Evolutionary conservation across 495 filamentous ascomycete species (phyloP), one percentile per base, ranked within the genome.

Genomic region (Podospora bellae-mahoneyi): DNA sequence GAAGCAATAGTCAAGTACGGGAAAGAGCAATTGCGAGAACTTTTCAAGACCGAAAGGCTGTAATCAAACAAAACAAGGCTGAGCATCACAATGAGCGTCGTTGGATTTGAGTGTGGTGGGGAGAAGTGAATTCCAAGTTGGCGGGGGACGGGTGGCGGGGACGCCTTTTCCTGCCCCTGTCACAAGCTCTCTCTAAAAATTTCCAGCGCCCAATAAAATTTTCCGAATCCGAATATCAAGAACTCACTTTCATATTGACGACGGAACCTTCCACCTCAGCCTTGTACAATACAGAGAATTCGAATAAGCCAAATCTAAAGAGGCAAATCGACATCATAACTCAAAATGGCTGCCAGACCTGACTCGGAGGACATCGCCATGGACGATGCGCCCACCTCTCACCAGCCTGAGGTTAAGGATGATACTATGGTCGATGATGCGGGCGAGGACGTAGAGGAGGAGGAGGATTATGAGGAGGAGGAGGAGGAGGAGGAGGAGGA

Each of bases 331-430:
- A 74, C 79, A 69, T 59, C 78, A 56, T 76, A 71, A 60, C 23
- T 64, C 53, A 72, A 65, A 60, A 71, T 73, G 65, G 39, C 39
- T 16, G 39, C 39, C 13, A 48, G 39, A 48, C 66, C 71, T 13
- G 68, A 62, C 60, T 27, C 70, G 26, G 61, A 63, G 30, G 83
- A 85, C 68, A 70, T 78, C 5, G 81, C 81, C 65, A 91, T 90
- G 88, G 77, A 84, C 26, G 83, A 86, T 66, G 78, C 75, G 60
- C 79, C 83, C 16, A 73, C 79, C 5, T 79, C 78, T 65, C 74
- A 78, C 61, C 75, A 82, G 67, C 72, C 72, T 19, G 74, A 71
- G 63, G 81, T 74, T 62, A 72, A 79, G 60, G 80, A 85, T 18
- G 77, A 79, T 28, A 81, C 78, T 66, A 80, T 79, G 19, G 72